Evolutionary conservation across 2,329 filamentous ascomycete species (phyloP), one percentile per base, ranked within the genome.

Genomic region (Penicillium digitatum): DNA sequence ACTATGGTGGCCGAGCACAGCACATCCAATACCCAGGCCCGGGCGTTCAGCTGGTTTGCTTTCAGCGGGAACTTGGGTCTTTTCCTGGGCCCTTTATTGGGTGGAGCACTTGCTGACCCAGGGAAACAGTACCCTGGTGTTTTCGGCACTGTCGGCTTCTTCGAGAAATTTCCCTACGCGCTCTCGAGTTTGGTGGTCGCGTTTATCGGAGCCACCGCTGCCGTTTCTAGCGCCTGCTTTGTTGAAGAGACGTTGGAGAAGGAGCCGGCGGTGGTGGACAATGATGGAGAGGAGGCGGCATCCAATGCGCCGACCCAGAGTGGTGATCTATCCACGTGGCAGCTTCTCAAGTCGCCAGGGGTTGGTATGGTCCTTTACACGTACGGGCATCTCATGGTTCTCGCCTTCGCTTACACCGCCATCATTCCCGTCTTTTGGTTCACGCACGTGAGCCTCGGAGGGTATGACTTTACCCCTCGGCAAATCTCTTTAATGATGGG

Each of bases 1-100:
- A 86, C 88, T 7, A 91, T 93, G 87, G 79, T 93, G 29, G 82
- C 82, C 18, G 89, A 94, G 72, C 83, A 86, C 62, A 87, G 84
- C 69, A 88, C 86, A 0, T 74, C 81, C 5, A 79, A 82, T 58
- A 91, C 86, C 0, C 88, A 92, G 71, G 88, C 89, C 0, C 76
- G 80, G 27, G 84, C 86, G 0, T 94, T 92, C 66, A 86, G 86
- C 65, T 88, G 84, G 77, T 92, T 92, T 67, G 87, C 88, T 10
- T 89, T 93, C 66, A 78, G 82, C 0, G 84, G 84, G 5, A 93
- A 93, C 61, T 22, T 92, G 9, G 89, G 89, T 4, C 84, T 93
- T 42, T 84, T 90, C 55, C 29, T 90, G 2, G 89, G 89, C 0
- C 87, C 88, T 3, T 65, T 89, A 9, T 66, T 90, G 20, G 78